These are phyloP conservation scores for Clarireedia hainanense DNA, from an alignment of 2,329 filamentous ascomycete genomes.

Conservation along the genomic window DNA sequence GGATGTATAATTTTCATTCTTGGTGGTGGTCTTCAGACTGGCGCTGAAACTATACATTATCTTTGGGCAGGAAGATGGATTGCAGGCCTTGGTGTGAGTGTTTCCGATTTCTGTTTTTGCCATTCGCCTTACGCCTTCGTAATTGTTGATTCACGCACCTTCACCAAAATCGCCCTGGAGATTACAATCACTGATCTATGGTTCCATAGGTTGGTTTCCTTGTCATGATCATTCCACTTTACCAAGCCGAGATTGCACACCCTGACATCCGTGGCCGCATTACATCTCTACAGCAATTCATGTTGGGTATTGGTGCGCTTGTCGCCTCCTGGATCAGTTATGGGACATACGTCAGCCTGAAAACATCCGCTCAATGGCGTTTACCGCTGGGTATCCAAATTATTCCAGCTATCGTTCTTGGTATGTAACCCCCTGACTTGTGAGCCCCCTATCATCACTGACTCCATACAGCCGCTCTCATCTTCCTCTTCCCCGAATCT, in stretches of 20 bases:
- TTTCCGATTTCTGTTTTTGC: no score
- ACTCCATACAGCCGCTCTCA: constrained; percentile 32
- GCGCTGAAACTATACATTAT: constrained; percentile 48
- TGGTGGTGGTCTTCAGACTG: constrained; percentile 67
- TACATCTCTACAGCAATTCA: constrained; percentile 72
- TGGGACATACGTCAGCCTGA: constrained; percentile 37
- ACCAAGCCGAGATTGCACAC: constrained; percentile 69
- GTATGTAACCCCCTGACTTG: constrained; percentile 29
- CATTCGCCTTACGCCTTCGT: no score
- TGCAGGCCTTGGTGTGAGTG: constrained; percentile 47
- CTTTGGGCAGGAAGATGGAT: constrained; percentile 64
- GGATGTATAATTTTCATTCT: constrained; percentile 66
- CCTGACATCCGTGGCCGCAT: constrained; percentile 66
- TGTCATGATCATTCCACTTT: constrained; percentile 12
- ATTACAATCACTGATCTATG: no score
- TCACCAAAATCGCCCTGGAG: no score
- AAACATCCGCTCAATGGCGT: constrained; percentile 29
- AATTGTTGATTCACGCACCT: no score
- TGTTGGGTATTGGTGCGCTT: constrained; percentile 69
- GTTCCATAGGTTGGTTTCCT: constrained; percentile 6
- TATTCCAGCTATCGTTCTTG: constrained; percentile 46
- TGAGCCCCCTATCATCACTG: constrained; percentile 25
- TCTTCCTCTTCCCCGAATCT: constrained; percentile 57
- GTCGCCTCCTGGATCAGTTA: constrained; percentile 68
- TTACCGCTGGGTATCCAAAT: constrained; percentile 45